Conservation (phyloP, 73 alveolate species). For the Stentor roeselii region DNA sequence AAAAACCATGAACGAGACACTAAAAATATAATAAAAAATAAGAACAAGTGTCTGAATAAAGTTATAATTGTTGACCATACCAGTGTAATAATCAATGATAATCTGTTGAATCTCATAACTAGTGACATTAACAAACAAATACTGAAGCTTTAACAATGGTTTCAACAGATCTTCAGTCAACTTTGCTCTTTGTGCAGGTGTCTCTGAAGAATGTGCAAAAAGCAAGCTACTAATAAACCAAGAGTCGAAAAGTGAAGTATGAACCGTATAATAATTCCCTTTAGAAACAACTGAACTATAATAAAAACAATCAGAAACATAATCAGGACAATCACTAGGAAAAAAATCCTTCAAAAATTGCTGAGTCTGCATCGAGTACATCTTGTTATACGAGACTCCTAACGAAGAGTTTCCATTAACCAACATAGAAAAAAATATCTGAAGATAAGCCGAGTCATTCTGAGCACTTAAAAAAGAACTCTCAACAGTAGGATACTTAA, state of each 20-base stretch:
- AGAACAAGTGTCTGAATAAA: neutral
- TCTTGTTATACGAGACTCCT: neutral
- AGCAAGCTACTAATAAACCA: neutral
- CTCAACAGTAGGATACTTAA: neutral
- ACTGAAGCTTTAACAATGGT: neutral
- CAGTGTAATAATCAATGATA: neutral
- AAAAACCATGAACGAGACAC: neutral
- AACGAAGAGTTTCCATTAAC: neutral
- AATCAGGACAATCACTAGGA: neutral
- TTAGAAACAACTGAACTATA: neutral
- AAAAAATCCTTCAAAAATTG: conserved; percentile 1
- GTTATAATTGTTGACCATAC: neutral
- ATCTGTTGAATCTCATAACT: neutral
- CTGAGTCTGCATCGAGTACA: neutral
- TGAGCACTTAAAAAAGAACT: neutral
- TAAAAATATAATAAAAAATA: neutral
- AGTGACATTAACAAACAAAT: neutral
- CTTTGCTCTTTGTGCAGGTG: neutral
- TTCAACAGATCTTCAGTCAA: neutral
- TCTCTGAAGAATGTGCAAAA: neutral
- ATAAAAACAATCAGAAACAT: neutral
- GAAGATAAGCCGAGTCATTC: neutral
- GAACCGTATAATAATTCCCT: neutral
- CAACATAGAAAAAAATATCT: neutral
- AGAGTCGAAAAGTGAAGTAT: neutral